Evolutionary conservation across 2,329 filamentous ascomycete genomes (phyloP).

Genomic region (Calonectria pseudoturangicola): DNA sequence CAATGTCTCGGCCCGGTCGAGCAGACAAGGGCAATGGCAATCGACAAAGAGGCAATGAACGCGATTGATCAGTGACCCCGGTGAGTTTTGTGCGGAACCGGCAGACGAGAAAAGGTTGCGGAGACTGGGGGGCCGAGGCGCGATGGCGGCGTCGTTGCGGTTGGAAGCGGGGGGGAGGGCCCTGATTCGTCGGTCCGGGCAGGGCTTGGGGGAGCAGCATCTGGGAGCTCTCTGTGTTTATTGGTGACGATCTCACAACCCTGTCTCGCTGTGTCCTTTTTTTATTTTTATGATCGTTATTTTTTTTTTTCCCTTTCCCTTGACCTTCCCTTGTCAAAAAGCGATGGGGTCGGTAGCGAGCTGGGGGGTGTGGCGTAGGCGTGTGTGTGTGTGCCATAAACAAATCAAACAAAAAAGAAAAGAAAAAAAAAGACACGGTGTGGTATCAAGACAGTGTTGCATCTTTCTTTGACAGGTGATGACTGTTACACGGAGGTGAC

Average conservation of each 20-base stretch:
- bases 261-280: not conserved
- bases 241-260: slow-evolving; percentile 24
- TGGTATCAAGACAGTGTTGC: not conserved
- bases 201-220: not conserved
- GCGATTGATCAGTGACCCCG: slow-evolving; percentile 15
- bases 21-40: slow-evolving; percentile 24
- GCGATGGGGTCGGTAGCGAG: not conserved
- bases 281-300: not conserved
- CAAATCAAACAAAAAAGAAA: too few relatives aligned
- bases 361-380: not conserved
- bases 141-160: slow-evolving; percentile 11
- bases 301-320: too few relatives aligned
- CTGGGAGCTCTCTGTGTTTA: not conserved
- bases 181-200: slow-evolving; percentile 1
- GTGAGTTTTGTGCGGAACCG: slow-evolving; percentile 20
- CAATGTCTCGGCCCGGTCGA: slow-evolving; percentile 1
- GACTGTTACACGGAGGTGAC: slow-evolving; percentile 7
- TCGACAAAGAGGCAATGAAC: slow-evolving; percentile 8
- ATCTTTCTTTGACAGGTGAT: slow-evolving; percentile 3
- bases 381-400: not conserved
- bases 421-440: too few relatives aligned
- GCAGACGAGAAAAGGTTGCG: slow-evolving; percentile 22
- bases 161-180: slow-evolving; percentile 19
- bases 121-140: slow-evolving; percentile 3
- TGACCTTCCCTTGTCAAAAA: too few relatives aligned